A percentile compares a stretch with the other conserved stretches of the same genome.
Evolutionary conservation across 208 protist genomes (phyloP).

Genomic region (Leishmania mexicana): DNA sequence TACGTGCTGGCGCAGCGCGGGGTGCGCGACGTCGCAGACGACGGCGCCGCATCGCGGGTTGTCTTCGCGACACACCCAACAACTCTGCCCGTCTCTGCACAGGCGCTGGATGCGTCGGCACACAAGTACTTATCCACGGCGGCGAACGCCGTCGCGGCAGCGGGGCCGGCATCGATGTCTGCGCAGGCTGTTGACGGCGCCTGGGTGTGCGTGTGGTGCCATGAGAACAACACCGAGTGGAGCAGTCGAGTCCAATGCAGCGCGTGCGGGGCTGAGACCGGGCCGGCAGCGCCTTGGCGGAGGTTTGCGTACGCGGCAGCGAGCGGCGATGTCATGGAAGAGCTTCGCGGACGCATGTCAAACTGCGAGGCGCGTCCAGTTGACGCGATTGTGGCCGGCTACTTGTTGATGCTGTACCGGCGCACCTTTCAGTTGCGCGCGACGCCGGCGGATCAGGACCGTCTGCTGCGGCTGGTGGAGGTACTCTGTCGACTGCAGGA

Average conservation of each 20-base stretch:
- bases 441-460: conserved; percentile 73
- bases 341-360: conserved; percentile 71
- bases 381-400: conserved; percentile 78
- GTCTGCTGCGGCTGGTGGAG: conserved; percentile 59
- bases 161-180: neutral
- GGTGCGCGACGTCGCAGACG: conserved; percentile 9
- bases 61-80: conserved; percentile 2
- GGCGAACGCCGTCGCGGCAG: conserved; percentile 2
- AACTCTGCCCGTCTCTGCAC: conserved; percentile 21
- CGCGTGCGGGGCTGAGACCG: conserved; percentile 82
- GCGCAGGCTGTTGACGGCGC: conserved; percentile 36
- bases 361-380: conserved; percentile 59
- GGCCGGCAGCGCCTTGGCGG: conserved; percentile 75
- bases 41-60: neutral
- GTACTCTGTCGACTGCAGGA: conserved; percentile 72
- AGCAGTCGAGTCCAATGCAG: conserved; percentile 64
- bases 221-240: conserved; percentile 71
- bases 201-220: conserved; percentile 89
- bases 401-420: conserved; percentile 86
- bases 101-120: conserved; percentile 20
- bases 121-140: conserved; percentile 22
- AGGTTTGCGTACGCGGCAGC: conserved; percentile 57
- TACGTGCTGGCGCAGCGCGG: conserved; percentile 71
- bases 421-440: conserved; percentile 74
- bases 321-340: conserved; percentile 57